Conservation (phyloP, 176 grass and related monocot genomes). For the Hsuehochloa calcarea region DNA sequence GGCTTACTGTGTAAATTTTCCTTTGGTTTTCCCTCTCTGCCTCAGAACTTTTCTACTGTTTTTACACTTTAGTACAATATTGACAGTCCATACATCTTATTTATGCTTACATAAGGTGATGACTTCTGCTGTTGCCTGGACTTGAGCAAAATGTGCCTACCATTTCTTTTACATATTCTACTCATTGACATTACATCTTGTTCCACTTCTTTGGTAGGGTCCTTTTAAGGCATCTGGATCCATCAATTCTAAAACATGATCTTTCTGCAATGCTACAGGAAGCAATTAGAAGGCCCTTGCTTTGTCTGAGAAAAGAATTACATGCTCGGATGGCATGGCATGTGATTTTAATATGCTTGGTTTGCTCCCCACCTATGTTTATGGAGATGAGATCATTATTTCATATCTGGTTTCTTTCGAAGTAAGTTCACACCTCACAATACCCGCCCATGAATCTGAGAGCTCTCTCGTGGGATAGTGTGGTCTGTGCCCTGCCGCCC, state of each 20-base stretch:
- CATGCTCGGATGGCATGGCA: conserved; percentile 55
- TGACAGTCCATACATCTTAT: not conserved
- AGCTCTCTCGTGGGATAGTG: too few relatives aligned
- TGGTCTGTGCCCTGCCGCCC: too few relatives aligned
- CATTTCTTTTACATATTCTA: not conserved
- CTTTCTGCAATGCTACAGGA: conserved; percentile 66
- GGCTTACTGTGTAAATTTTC: not conserved
- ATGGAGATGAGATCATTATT: conserved; percentile 63
- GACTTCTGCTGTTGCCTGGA: not conserved
- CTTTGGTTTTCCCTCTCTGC: not conserved
- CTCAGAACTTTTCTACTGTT: not conserved
- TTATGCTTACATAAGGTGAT: not conserved
- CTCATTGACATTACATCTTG: conserved; percentile 13
- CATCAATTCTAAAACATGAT: conserved; percentile 63
- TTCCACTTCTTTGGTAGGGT: conserved; percentile 48
- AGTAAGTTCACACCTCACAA: too few relatives aligned
- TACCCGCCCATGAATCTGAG: too few relatives aligned
- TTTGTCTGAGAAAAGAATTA: conserved; percentile 74
- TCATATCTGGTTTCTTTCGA: conserved; percentile 61
- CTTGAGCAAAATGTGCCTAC: not conserved
- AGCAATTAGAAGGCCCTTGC: conserved; percentile 60
- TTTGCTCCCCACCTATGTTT: conserved; percentile 64
- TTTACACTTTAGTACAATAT: conserved; percentile 7
- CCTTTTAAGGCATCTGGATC: conserved; percentile 73
- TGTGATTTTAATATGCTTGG: conserved; percentile 55